Base-by-base conservation (phyloP, 306 rosid species). In the Dalbergia cultrata region DNA sequence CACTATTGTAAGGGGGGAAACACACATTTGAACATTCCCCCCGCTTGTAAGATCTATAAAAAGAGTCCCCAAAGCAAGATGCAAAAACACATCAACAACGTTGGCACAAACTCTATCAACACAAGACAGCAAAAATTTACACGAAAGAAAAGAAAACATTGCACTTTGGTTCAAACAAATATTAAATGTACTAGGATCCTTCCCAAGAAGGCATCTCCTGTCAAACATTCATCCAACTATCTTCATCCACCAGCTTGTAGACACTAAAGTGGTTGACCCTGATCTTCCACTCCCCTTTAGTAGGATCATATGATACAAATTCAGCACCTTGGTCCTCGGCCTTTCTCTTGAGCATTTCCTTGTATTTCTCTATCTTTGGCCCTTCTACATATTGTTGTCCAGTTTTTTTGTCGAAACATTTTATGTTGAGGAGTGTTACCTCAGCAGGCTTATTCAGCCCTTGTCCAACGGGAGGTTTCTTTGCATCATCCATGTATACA, bases 391-490 rank as follows among this genome's bases (percentile, higher is more conserved):
- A 91, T 74, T 89, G 94, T 5, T 77, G 84, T 60, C 98, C 97
- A 6, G 91, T 89, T 81, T 87, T 93, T 75, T 83, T 95, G 88
- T 95, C 98, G 1, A 90, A 58, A 78, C 97, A 96, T 75, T 90
- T 96, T 13, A 96, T 88, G 86, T 93, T 96, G 57, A 96, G 98
- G 16, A 96, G 90, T 37, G 97, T 93, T 1, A 96, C 99, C 92
- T 88, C 99, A 45, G 99, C 99, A 31, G 97, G 97, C 83, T 96
- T 96, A 89, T 96, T 96, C 65, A 96, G 91, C 64, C 99, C 99
- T 83, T 93, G 98, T 61, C 99, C 99, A 19, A 92, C 91, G 17
- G 99, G 98, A 35, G 98, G 98, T 74, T 92, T 93, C 92, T 92
- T 96, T 64, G 87, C 78, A 64, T 96, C 99, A 65, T 93, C 98